Evolutionary conservation across 2,329 filamentous ascomycete species (phyloP), one percentile per base, ranked within the genome.

Genomic region (Periconia sp.): DNA sequence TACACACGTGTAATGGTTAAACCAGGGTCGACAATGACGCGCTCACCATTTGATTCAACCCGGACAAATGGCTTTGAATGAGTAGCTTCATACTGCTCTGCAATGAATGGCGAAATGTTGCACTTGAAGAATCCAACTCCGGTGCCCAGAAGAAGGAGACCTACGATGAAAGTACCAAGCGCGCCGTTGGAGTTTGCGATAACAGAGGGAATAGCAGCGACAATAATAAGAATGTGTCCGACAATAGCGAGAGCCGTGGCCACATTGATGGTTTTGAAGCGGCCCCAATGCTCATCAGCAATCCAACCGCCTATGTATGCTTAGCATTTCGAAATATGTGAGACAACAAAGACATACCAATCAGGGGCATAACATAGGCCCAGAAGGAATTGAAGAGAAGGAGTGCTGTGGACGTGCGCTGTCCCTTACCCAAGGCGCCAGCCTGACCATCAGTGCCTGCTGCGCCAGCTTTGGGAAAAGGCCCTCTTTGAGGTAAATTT

Each of bases 11-110:
- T 83, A 57, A 88, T 81, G 45, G 88, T 91, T 47, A 86, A 79
- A 48, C 85, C 82, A 0, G 87, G 87, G 62, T 90, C 88, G 45
- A 88, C 81, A 57, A 91, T 87, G 58, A 90, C 85, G 18, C 85
- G 85, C 73, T 89, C 82, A 49, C 88, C 88, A 1, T 75, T 79
- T 42, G 79, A 73, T 41, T 78, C 75, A 2, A 71, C 66, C 8
- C 78, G 81, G 60, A 82, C 77, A 50, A 90, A 79, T 46, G 79
- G 81, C 58, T 78, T 75, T 50, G 85, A 81, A 55, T 79, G 81
- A 3, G 77, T 80, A 52, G 85, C 82, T 33, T 78, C 79, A 69
- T 87, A 87, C 72, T 91, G 87, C 64, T 91, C 88, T 18, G 87
- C 87, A 51, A 91, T 83, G 19, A 90, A 76, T 0, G 87, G 86